Base-by-base conservation (phyloP, 257 asterid species). In the Paraleonurus japonicus region DNA sequence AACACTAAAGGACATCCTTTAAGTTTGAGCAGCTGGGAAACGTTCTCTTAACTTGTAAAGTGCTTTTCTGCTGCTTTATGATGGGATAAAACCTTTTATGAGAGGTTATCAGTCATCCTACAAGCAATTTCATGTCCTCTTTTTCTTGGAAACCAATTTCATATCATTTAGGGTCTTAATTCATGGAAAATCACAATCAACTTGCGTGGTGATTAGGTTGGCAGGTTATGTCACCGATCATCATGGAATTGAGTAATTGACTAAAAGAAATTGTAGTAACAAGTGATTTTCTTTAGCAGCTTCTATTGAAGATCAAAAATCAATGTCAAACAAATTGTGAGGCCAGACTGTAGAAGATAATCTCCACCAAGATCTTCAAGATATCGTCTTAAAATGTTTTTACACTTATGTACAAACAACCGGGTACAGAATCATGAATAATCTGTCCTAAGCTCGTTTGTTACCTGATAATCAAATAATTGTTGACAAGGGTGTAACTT, bases 261-360 rank as follows among this genome's bases (percentile, higher is more conserved):
- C 7, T 37, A 30, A n/a, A 51, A 37, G 47, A 64, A 53, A 53
- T 61, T 17, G 15, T 28, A 22, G 7, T 26, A 19, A 13, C 55
- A n/a, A 20, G 33, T n/a, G 8, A 30, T 23, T 51, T 26, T 47
- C n/a, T 41, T 20, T 2, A 43, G 51, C 68, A 61, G 62, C 41
- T 59, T 67, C 27, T n/a, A 19, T 17, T 70, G 30, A 23, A 61
- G 26, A 37, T 50, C 3, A 6, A 30, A 55, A 50, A 17, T 60
- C 63, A 50, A 61, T 43, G 37, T 61, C 6, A 13, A 73, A 22
- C 71, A 33, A 70, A 72, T 48, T 66, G 20, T 53, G 54, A 50
- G 24, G 32, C 5, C 24, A 59, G 12, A 28, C 73, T 61, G 12
- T 19, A 32, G 50, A 37, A 60, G 37, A 30, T 13, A 17, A 39